phyloP scores from a whole-genome alignment of 768 basidiomycete species.

The Boletus rufocinnamomeus region DNA sequence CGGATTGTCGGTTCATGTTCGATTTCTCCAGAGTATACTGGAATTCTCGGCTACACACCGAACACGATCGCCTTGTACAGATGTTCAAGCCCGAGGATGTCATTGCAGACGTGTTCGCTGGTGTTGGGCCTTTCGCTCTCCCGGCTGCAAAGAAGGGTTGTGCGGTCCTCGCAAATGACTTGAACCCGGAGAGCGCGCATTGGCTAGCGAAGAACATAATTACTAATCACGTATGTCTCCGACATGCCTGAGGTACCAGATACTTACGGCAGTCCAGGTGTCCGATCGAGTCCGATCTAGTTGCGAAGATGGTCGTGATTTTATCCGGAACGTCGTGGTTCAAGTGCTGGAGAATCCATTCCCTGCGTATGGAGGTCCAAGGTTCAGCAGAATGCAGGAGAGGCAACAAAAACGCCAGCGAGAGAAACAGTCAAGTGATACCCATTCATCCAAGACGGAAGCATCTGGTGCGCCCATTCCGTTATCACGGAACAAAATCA shows the following conservation, averaged over 20 bases:
- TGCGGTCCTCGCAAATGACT: conserved; percentile 87
- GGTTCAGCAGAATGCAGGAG: conserved; percentile 33
- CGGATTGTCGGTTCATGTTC: conserved; percentile 84
- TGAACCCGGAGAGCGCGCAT: conserved; percentile 86
- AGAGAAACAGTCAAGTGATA: conserved; percentile 18
- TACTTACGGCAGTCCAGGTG: conserved; percentile 47
- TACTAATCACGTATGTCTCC: conserved; percentile 68
- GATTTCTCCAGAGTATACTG: conserved; percentile 97
- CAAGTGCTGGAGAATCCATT: conserved; percentile 68
- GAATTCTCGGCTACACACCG: conserved; percentile 93
- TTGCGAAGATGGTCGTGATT: conserved; percentile 85
- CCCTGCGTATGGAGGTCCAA: conserved; percentile 52
- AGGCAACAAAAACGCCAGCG: conserved; percentile 50
- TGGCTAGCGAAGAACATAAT: conserved; percentile 73
- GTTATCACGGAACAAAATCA: conserved; percentile 55
- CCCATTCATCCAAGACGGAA: conserved; percentile 2
- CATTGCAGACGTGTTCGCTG: conserved; percentile 93
- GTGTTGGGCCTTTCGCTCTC: conserved; percentile 94
- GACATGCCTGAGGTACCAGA: not conserved
- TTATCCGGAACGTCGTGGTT: conserved; percentile 64
- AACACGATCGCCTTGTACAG: conserved; percentile 84
- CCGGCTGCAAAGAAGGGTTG: conserved; percentile 93
- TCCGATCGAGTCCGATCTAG: conserved; percentile 64
- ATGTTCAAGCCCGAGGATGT: conserved; percentile 75
- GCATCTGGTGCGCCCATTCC: conserved; percentile 11